Base-by-base conservation (phyloP, 2,329 filamentous ascomycete genomes). In the Berkeleyomyces rouxiae region DNA sequence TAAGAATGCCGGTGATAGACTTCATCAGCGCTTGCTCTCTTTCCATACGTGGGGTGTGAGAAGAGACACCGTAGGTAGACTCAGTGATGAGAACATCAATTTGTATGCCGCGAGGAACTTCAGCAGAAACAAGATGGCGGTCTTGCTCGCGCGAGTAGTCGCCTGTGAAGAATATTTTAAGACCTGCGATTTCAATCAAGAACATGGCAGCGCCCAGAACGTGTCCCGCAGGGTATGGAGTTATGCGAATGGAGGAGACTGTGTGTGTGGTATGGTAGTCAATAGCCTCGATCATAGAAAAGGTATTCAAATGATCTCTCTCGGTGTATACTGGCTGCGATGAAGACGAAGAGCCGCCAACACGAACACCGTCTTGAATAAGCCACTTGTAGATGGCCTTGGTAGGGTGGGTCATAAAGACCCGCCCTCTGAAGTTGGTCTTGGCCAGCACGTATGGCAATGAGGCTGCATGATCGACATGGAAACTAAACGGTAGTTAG, bases 301-400 rank as follows among this genome's bases (percentile, higher is more conserved):
- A 92, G 0, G 92, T 97, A 66, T 90, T 90, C 37, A 96, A 79
- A 73, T 97, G 91, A 71, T 99, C 93, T 68, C 92, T 86, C 74
- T 99, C 93, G 1, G 90, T 96, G 72, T 96, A 99, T 55, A 97
- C 83, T 70, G 89, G 79, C 78, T 93, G 80, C 69, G 88, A 79
- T 0, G 78, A 79, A 7, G 82, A 83, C 1, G 82, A 83, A 3
- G 81, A 84, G 70, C 84, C 87, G 71, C 86, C 87, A 39, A 99
- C 91, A 64, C 93, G 86, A 53, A 99, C 89, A 67, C 90, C 95
- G 74, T 99, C 93, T 73, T 96, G 90, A 66, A 97, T 96, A 60
- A 97, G 83, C 92, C 93, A 97, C 76, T 97, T 97, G 81, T 99
- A 99, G 72, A 99, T 99, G 69, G 93, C 93, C 74, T 99, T 97